Evolutionary conservation across 2,329 filamentous ascomycete species (phyloP).

Genomic region (Penicillium sp.): DNA sequence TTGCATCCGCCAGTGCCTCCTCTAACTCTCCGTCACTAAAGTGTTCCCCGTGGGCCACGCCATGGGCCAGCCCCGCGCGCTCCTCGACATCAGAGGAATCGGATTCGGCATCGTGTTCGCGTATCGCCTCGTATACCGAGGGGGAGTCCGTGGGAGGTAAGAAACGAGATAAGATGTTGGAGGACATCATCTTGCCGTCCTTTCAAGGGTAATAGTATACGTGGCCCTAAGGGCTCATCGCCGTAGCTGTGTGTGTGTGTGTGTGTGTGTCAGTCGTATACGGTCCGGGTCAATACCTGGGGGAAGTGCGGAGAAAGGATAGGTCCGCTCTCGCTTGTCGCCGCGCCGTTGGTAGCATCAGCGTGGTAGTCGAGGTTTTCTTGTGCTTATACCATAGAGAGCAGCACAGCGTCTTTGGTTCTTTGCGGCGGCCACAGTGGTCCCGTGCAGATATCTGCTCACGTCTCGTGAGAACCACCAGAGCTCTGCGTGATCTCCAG

Average conservation of each 20-base stretch:
- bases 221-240: slow-evolving; percentile 13
- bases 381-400: not conserved
- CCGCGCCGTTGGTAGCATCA: not conserved
- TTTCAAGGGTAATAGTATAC: slow-evolving; percentile 7
- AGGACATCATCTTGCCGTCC: slow-evolving; percentile 42
- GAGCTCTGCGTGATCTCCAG: slow-evolving; percentile 6
- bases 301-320: slow-evolving; percentile 11
- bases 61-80: slow-evolving; percentile 50
- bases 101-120: slow-evolving; percentile 48
- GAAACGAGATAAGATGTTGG: slow-evolving; percentile 45
- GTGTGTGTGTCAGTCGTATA: slow-evolving; percentile 4
- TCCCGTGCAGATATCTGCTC: slow-evolving; percentile 19
- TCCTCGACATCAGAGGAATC: slow-evolving; percentile 50
- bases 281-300: slow-evolving; percentile 5
- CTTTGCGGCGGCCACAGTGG: not conserved
- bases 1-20: slow-evolving; percentile 55
- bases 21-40: slow-evolving; percentile 61
- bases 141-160: slow-evolving; percentile 53
- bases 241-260: slow-evolving; percentile 13
- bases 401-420: not conserved
- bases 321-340: slow-evolving; percentile 3
- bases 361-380: not conserved
- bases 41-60: slow-evolving; percentile 50
- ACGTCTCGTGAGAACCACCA: slow-evolving; percentile 4
- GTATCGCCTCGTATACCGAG: slow-evolving; percentile 52